Conservation (phyloP, 2,329 filamentous ascomycete species). For the Curvularia spicifera region DNA sequence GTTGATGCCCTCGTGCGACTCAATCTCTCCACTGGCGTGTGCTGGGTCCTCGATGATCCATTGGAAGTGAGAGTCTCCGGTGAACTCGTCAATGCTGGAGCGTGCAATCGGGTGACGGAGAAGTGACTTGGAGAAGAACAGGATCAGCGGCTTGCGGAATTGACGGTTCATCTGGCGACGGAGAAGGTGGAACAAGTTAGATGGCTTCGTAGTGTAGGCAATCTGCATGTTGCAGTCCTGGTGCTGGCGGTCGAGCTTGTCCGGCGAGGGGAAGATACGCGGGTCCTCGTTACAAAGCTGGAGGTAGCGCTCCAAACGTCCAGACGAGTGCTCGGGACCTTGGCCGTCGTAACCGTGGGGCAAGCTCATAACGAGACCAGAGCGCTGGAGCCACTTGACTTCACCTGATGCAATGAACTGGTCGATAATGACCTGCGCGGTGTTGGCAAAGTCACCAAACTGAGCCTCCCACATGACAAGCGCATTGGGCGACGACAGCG, state of each 20-base stretch:
- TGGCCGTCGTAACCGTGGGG: constrained; percentile 98
- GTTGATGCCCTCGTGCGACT: constrained; percentile 82
- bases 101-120: constrained; percentile 92
- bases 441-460: constrained; percentile 99
- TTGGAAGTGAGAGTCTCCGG: constrained; percentile 87
- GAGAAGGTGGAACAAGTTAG: constrained; percentile 95
- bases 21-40: constrained; percentile 77
- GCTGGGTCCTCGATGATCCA: constrained; percentile 94
- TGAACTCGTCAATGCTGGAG: constrained; percentile 89
- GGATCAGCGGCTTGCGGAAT: constrained; percentile 96
- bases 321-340: constrained; percentile 97
- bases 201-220: constrained; percentile 93
- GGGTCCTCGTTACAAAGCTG: constrained; percentile 98
- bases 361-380: constrained; percentile 92
- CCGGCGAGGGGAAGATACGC: constrained; percentile 83
- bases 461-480: constrained; percentile 99
- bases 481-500: constrained; percentile 92
- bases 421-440: constrained; percentile 97
- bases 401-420: constrained; percentile 98
- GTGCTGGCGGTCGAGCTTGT: constrained; percentile 95
- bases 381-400: constrained; percentile 98
- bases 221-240: constrained; percentile 99
- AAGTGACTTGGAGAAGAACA: constrained; percentile 98
- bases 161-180: constrained; percentile 98
- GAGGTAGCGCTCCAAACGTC: constrained; percentile 94